Evolutionary conservation across 2,329 filamentous ascomycete genomes (phyloP), one percentile per base, ranked within the genome.

Genomic region (Plectosphaerella sp.): DNA sequence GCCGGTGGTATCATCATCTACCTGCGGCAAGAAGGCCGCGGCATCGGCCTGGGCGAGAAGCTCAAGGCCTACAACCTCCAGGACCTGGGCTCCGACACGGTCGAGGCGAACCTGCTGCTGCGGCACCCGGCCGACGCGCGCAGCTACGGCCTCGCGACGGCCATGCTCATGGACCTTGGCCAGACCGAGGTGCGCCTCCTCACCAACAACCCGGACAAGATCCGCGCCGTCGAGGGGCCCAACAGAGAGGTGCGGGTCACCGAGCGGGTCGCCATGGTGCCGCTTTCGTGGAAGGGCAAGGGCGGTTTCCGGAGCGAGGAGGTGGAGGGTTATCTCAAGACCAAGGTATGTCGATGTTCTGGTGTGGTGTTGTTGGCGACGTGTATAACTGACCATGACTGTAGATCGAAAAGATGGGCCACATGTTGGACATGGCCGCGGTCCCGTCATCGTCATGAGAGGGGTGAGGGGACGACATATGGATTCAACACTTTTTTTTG

Each of bases 181-280:
- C 80, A 96, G 60, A 69, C 73, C 12, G 88, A 92, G 25, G 86
- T 97, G 50, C 79, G 89, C 36, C 73, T 99, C 48, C 73, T 99
- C 61, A 99, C 94, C 10, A 99, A 99, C 68, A 99, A 99, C 63
- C 94, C 94, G 0, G 94, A 99, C 62, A 99, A 99, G 75, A 89
- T 99, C 42, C 79, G 91, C 15, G 94, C 94, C 0, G 89, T 99
- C 1, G 94, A 99, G 68, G 94, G 94, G 0, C 92, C 92, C 0
- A 89, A 89, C 58, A 77, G 91, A 11, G 93, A 99, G 71, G 79
- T 99, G 12, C 79, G 88, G 9, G 94, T 99, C 2, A 89, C 81
- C 59, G 93, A 97, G 71, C 76, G 94, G 45, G 92, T 99, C 12
- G 87, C 92, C 2, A 99, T 99, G 94, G 86, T 99, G 53, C 94